phyloP scores from a whole-genome alignment of 1,139 yeast species.

The Kurtzmaniella natalensis region DNA sequence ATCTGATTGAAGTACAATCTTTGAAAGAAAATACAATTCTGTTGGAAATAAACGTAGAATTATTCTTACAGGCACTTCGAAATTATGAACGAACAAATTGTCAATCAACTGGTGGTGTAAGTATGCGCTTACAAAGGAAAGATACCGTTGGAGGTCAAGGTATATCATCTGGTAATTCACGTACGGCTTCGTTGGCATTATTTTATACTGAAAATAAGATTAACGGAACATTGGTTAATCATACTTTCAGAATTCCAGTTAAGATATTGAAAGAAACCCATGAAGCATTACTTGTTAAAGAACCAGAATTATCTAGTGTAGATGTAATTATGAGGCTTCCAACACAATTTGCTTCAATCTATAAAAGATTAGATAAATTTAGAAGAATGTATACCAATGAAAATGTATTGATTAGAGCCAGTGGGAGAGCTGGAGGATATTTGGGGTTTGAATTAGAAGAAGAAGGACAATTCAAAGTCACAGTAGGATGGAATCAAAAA shows the following conservation, averaged over 20 bases:
- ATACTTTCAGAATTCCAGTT: constrained; percentile 58
- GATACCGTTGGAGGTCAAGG: constrained; percentile 30
- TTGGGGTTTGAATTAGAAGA: constrained; percentile 51
- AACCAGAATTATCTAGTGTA: constrained; percentile 46
- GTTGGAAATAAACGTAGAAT: constrained; percentile 54
- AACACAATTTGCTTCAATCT: constrained; percentile 40
- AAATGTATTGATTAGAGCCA: constrained; percentile 29
- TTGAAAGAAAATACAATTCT: constrained; percentile 45
- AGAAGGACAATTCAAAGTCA: constrained; percentile 48
- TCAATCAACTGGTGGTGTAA: constrained; percentile 43
- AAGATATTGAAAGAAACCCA: constrained; percentile 44
- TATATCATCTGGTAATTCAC: constrained; percentile 20
- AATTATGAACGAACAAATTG: constrained; percentile 51
- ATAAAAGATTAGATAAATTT: constrained; percentile 55
- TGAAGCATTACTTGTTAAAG: constrained; percentile 35
- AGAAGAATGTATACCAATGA: constrained; percentile 33
- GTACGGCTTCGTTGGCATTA: constrained; percentile 51
- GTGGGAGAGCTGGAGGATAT: constrained; percentile 31
- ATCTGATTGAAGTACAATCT: constrained; percentile 43
- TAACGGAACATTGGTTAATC: constrained; percentile 40
- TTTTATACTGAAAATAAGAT: constrained; percentile 38
- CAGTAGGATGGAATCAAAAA: constrained; percentile 54
- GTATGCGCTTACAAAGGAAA: constrained; percentile 49
- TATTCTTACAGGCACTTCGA: constrained; percentile 48
- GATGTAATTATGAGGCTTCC: constrained; percentile 51